Base-by-base conservation (phyloP, 164 flowering plant genomes). In the Vitis cinerea region DNA sequence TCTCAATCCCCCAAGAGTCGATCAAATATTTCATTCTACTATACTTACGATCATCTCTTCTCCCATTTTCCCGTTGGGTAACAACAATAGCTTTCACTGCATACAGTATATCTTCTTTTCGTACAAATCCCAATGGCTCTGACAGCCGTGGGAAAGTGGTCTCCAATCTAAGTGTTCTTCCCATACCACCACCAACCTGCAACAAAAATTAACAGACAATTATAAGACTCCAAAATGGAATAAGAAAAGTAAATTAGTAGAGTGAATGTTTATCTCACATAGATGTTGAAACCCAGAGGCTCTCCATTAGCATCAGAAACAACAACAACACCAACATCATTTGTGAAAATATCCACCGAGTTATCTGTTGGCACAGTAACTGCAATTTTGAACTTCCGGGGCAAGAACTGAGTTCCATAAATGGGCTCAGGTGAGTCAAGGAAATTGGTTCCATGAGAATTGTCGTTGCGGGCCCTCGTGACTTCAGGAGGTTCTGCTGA, bases 121-220 rank as follows among this genome's bases (percentile, higher is more conserved):
- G 98, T 55, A 96, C 98, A 77, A 86, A 96, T 30, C 99, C 99
- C 74, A 96, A 71, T 49, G 98, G 97, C 60, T 93, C 97, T 6
- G 83, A 97, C 71, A 96, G 72, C 62, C 99, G 98, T n/a, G 99
- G 88, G 63, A 96, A 96, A 56, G 99, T 96, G 70, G 85, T 74
- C 73, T 93, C 99, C 65, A 84, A 6, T 68, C 98, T 83, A 76
- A 88, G 98, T 16, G 99, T 89, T 85, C 98, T 89, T 75, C 98
- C 99, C 99, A 96, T 93, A 14, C 99, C 99, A 70, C 99, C 99
- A 75, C 99, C 99, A 80, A 96, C 99, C 99, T 95, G 84, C 75
- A 82, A 64, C 4, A 68, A 23, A 65, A 72, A 31, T 16, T 15
- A 61, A 50, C 30, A 68, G 60, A 16, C 63, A 59, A 10, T 2